These are phyloP conservation scores for Paraphoma sp. DNA, from an alignment of 2,329 filamentous ascomycete species.

Conservation along the genomic window DNA sequence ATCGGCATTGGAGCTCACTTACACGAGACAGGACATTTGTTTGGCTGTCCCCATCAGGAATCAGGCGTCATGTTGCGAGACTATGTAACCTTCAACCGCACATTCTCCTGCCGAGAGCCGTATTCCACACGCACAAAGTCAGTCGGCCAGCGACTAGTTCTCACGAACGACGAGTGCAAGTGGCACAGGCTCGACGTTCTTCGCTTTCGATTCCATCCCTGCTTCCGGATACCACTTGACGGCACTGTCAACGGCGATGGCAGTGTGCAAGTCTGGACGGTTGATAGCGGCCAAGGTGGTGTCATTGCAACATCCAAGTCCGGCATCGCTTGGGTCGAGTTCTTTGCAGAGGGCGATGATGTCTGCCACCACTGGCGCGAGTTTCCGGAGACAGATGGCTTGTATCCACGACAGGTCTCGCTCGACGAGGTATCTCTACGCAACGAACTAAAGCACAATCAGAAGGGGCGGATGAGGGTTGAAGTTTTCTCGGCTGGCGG, in stretches of 20 bases:
- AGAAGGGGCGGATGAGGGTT: conserved; percentile 73
- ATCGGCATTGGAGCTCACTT: conserved; percentile 92
- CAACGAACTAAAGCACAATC: conserved; percentile 75
- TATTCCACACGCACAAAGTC: conserved; percentile 87
- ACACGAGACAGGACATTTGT: conserved; percentile 87
- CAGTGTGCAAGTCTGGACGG: conserved; percentile 84
- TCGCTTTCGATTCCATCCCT: conserved; percentile 88
- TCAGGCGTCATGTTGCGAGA: conserved; percentile 91
- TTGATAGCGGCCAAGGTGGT: conserved; percentile 77
- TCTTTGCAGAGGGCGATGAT: conserved; percentile 80
- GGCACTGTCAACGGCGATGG: conserved; percentile 66
- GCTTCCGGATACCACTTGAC: conserved; percentile 85
- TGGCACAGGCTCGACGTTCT: conserved; percentile 93
- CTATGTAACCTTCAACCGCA: conserved; percentile 82
- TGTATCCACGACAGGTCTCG: conserved; percentile 72
- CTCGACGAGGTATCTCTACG: conserved; percentile 80
- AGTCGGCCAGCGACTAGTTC: conserved; percentile 74
- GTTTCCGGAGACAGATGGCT: conserved; percentile 67
- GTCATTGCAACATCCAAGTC: conserved; percentile 82
- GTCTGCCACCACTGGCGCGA: conserved; percentile 84
- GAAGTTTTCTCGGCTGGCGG: conserved; percentile 79
- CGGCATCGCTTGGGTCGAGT: conserved; percentile 84
- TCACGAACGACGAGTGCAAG: conserved; percentile 80
- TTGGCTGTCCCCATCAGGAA: conserved; percentile 89
- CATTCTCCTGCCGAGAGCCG: conserved; percentile 80